Base-by-base conservation (phyloP, 768 basidiomycete species). In the Boletus coccyginus region DNA sequence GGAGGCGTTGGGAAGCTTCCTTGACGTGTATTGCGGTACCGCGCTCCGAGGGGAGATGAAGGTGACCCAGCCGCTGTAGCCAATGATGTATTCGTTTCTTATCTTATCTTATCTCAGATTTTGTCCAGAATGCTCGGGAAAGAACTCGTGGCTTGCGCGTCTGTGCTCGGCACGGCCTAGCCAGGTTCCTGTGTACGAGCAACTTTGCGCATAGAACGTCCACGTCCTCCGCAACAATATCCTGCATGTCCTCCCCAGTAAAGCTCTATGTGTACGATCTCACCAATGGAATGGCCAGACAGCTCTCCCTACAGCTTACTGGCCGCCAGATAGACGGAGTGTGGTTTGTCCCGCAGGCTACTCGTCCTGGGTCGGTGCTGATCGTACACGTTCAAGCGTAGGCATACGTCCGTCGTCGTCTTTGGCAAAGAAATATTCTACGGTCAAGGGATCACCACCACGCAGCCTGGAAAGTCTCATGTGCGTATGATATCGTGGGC, bases 391-490 rank as follows among this genome's bases (percentile, higher is more conserved):
- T 40, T 52, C 41, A 62, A 59, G 52, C 57, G 47, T 61, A 91
- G 93, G 94, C 95, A 98, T 72, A 96, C 95, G 0, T 93, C 92
- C 16, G 81, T 98, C 21, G 94, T 97, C 45, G 86, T 88, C 4
- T 97, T 84, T 70, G 85, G 85, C 3, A 85, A 86, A 64, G 95
- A 98, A 67, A 74, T 92, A 31, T 96, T 91, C 65, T 98, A 94
- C 70, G 94, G 95, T 3, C 90, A 86, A 62, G 95, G 95, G 3
- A 94, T 98, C 55, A 73, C 66, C 46, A 81, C 81, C 24, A 84
- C 88, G 0, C 61, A 64, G 1, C 94, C 95, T 0, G 94, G 94
- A 14, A 78, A 75, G 62, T 94, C 94, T 3, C 92, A 94, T 75
- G 91, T 91, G 69, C 57, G 89, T 75, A 21, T 21, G 19, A 29